Conservation (phyloP, 202 grass and related monocot species). For the Alloteropsis angusta region DNA sequence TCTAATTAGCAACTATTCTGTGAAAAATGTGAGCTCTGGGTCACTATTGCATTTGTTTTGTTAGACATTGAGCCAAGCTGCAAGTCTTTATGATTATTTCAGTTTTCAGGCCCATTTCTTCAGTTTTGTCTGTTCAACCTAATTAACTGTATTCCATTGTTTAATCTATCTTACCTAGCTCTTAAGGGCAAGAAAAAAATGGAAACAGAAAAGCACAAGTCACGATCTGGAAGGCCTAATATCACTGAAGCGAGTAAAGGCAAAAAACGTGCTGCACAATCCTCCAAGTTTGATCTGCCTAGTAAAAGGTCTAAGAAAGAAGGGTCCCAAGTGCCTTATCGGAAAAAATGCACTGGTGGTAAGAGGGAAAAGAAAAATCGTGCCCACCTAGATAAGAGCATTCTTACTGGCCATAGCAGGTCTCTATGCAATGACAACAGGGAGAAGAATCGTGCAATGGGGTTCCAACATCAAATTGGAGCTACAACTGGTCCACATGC, state of each 20-base stretch:
- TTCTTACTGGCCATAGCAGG: background rate
- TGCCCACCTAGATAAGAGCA: background rate
- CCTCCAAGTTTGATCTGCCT: conserved; percentile 19
- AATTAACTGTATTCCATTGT: background rate
- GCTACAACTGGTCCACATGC: background rate
- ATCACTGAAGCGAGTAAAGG: background rate
- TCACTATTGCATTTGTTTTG: background rate
- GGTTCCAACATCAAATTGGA: background rate
- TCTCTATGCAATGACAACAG: background rate
- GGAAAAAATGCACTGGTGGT: background rate
- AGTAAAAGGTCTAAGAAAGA: conserved; percentile 27
- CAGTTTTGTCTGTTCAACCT: background rate
- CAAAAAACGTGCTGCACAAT: conserved; percentile 20
- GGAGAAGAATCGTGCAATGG: conserved; percentile 3
- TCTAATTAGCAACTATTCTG: background rate
- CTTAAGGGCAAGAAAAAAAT: conserved; percentile 14
- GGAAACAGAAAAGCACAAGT: conserved; percentile 20
- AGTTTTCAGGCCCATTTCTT: background rate
- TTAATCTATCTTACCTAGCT: conserved; percentile 8
- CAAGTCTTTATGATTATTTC: background rate
- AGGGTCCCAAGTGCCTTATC: background rate
- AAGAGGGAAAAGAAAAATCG: background rate
- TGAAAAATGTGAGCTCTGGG: background rate
- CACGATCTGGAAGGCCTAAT: conserved; percentile 5
- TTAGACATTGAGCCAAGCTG: background rate